These are phyloP conservation scores for Botrytis byssoidea DNA, from an alignment of 2,329 filamentous ascomycete species.

Conservation along the genomic window DNA sequence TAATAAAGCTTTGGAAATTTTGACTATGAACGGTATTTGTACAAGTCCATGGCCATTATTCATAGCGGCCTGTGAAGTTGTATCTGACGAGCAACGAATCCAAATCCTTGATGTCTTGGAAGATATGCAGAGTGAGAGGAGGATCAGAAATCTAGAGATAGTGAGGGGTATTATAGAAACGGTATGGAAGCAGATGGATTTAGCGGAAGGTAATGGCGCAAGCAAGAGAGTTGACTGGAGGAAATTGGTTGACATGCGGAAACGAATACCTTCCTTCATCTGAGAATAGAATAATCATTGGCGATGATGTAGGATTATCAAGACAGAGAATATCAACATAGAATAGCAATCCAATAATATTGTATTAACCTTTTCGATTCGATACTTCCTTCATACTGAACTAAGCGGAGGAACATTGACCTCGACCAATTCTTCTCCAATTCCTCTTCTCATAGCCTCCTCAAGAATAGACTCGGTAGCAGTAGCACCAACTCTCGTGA, in stretches of 20 bases:
- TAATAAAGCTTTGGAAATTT: conserved; percentile 41
- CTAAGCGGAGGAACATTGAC: conserved; percentile 24
- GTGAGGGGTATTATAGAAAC: conserved; percentile 46
- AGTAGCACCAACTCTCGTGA: conserved; percentile 55
- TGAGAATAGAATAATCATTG: conserved; percentile 18
- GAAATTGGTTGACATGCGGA: conserved; percentile 17
- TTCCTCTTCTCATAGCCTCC: conserved; percentile 52
- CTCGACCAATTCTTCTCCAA: conserved; percentile 36
- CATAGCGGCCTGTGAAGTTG: conserved; percentile 47
- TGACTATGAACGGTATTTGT: conserved; percentile 43
- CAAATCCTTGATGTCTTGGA: conserved; percentile 44
- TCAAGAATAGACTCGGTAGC: conserved; percentile 55
- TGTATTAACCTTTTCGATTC: background rate
- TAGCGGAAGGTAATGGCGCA: conserved; percentile 27
- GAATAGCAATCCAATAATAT: background rate
- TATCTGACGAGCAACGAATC: conserved; percentile 45
- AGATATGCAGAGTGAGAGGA: conserved; percentile 44
- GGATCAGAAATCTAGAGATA: conserved; percentile 48
- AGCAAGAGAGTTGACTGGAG: conserved; percentile 20
- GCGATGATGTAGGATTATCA: background rate
- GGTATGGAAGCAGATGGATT: conserved; percentile 48
- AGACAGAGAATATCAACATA: background rate
- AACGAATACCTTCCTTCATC: conserved; percentile 19
- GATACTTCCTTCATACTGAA: background rate
- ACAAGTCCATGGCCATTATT: conserved; percentile 52